Base-by-base conservation (phyloP, 352 stramenopile genomes). In the Globisporangium barbulae region DNA sequence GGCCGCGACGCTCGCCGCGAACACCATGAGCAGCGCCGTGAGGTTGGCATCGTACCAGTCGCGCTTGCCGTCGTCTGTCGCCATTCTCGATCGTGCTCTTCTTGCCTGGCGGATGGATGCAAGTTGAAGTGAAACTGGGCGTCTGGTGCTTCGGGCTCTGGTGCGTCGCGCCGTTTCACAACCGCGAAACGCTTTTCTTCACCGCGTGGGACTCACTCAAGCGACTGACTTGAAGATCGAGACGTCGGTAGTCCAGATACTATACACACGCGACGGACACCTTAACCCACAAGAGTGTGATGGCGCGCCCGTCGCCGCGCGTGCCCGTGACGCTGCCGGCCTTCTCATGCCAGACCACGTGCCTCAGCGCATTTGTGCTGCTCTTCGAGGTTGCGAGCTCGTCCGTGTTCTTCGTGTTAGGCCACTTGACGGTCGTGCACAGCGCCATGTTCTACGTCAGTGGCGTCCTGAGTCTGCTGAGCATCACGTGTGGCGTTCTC, bases 31-130 rank as follows among this genome's bases (percentile, higher is more conserved):
- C n/a, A 90, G 75, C n/a, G 63, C 22, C 5, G 67, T 57, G n/a
- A 79, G 25, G 59, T 81, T 88, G 10, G 53, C 45, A 9, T 69
- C 48, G 60, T 79, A 85, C 79, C 81, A 91, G 60, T 91, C 81
- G 41, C 31, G 35, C 2, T 65, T 41, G 21, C 33, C 15, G 53
- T 42, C 19, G 48, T 53, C 33, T 21, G 49, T 10, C 17, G 28
- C 13, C 25, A 35, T 42, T 15, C 25, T 28, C 25, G 25, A 28
- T 28, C 25, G 25, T 28, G 25, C 2, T 28, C 25, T 28, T 2
- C 25, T n/a, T 52, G 45, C 3, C 21, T 52, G 19, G 19, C n/a
- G 10, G 19, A 28, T 10, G 3, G 9, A 30, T 2, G 9, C 45
- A 52, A 30, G 21, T 35, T 33, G 47, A 53, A 39, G 49, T 54